Conservation (phyloP, 176 grass and related monocot genomes). For the Rhynchospora breviuscula region DNA sequence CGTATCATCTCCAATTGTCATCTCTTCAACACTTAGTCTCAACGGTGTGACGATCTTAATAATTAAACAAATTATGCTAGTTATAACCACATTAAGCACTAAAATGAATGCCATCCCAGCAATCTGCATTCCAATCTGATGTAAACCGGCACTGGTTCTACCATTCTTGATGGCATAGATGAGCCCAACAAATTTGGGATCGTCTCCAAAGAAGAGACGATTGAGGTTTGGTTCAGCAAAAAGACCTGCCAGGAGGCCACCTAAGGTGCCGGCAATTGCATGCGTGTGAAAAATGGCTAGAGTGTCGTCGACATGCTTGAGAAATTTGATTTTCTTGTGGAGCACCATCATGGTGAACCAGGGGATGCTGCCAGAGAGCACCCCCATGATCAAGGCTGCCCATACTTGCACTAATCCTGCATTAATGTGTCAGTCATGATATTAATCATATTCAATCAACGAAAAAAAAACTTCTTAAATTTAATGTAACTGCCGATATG, state of each 20-base stretch:
- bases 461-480: neutral
- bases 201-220: conserved; percentile 69
- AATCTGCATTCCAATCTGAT: conserved; percentile 59
- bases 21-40: conserved; percentile 49
- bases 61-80: conserved; percentile 47
- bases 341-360: conserved; percentile 92
- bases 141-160: conserved; percentile 35
- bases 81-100: conserved; percentile 40
- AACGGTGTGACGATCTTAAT: conserved; percentile 44
- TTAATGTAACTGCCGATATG: too few relatives aligned
- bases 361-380: conserved; percentile 56
- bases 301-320: conserved; percentile 63
- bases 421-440: neutral
- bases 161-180: conserved; percentile 50
- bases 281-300: conserved; percentile 81
- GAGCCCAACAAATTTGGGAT: conserved; percentile 57
- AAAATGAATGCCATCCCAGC: conserved; percentile 55
- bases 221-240: conserved; percentile 55
- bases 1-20: conserved; percentile 51
- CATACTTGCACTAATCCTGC: conserved; percentile 65
- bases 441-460: neutral
- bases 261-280: conserved; percentile 58
- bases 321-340: conserved; percentile 41
- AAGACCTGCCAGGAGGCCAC: conserved; percentile 48
- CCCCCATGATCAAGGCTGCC: conserved; percentile 69